Base-by-base conservation (phyloP, 2,329 filamentous ascomycete species). In the Alternaria rosae region DNA sequence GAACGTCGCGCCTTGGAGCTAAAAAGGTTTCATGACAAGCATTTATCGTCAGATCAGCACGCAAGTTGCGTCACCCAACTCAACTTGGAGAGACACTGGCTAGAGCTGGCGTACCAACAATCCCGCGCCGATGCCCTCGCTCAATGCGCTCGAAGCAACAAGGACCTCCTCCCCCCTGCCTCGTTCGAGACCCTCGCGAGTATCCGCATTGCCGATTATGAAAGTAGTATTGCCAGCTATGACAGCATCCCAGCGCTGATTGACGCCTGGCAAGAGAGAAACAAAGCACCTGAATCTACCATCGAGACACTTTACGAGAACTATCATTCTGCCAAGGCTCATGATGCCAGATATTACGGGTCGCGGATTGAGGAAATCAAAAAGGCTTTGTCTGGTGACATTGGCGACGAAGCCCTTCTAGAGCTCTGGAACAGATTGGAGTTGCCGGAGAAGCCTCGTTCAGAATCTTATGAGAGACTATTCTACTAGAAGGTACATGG, bases 81-180 rank as follows among this genome's bases (percentile, higher is more conserved):
- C 26, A 21, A 44, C 4, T 35, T 20, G 1, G 52, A 61, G 15
- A 20, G 21, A 6, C n/a, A 20, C 7, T 65, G 65, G 63, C 35
- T 65, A 3, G 41, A 50, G 12, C 20, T 64, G 3, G 67, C 67
- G 10, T 59, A 58, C 43, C 21, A 17, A 9, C 65, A 70, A 11
- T 53, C 57, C 13, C 50, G 54, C 21, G 12, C 53, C 6, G 59
- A 61, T 15, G 67, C 67, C 4, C 4, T 64, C 8, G 21, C 32
- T 4, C 48, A 62, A 23, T 67, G 61, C 51, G n/a, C 28, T 6
- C n/a, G 20, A 11, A 61, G 60, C 0, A 45, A 32, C 10, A 47
- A 28, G 25, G 21, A 57, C 5, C 48, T 65, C 3, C 52, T 65
- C 2, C 54, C 61, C 5, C 42, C 53, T 17, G 51, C 25, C 3